These are phyloP conservation scores for Metarhizium sp. DNA, from an alignment of 2,329 filamentous ascomycete species.

Conservation along the genomic window DNA sequence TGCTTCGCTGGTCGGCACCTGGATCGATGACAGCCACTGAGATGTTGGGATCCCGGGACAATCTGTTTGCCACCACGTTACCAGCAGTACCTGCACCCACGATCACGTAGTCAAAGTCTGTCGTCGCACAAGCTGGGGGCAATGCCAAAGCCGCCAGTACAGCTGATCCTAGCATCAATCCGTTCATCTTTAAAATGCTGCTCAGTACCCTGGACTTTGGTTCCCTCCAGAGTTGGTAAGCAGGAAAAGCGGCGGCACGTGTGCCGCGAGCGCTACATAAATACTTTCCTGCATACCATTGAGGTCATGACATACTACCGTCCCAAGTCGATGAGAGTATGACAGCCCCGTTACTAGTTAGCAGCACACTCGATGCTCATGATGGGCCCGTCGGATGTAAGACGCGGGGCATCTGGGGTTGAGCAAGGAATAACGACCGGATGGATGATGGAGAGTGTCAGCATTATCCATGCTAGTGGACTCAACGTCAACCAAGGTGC, in stretches of 20 bases:
- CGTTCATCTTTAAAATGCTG: not conserved
- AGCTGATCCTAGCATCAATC: not conserved
- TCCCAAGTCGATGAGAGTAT: not conserved
- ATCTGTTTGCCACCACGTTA: conserved; percentile 26
- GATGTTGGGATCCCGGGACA: conserved; percentile 22
- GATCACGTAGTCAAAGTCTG: conserved; percentile 24
- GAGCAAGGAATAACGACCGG: not conserved
- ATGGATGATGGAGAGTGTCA: not conserved
- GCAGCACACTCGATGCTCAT: not conserved
- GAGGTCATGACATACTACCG: not conserved
- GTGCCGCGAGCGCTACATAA: not conserved
- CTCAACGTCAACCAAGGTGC: not conserved
- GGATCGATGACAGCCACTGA: conserved; percentile 28
- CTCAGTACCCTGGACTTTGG: too few species aligned
- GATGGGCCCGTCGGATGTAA: not conserved
- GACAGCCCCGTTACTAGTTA: not conserved
- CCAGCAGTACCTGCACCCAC: conserved; percentile 28
- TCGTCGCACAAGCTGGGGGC: not conserved
- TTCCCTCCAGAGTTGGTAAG: not conserved
- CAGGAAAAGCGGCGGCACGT: not conserved
- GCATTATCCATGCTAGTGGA: not conserved
- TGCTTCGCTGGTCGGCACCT: conserved; percentile 23
- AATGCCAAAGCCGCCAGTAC: not conserved
- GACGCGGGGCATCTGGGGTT: not conserved
- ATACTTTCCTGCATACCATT: not conserved